These are phyloP conservation scores for Coelastrella sp. DNA, from an alignment of 139 green algal genomes.

Conservation along the genomic window DNA sequence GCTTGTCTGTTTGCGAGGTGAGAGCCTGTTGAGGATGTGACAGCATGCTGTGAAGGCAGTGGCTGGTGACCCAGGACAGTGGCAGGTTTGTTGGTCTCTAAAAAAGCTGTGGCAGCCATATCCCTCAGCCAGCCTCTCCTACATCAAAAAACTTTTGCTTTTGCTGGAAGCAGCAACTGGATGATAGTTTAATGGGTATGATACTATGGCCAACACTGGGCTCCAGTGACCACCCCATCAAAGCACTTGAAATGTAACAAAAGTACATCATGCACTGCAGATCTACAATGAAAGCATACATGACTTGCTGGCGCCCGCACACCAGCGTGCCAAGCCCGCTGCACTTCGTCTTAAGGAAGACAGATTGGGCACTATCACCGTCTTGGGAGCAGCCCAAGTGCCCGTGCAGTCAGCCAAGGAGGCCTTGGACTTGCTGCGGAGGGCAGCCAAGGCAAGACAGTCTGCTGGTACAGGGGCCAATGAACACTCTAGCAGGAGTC, in stretches of 20 bases:
- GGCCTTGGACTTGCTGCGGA: slow-evolving; percentile 62
- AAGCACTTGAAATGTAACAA: neutral
- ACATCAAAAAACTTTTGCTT: too few relatives aligned
- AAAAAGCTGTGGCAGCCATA: too few relatives aligned
- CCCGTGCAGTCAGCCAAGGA: slow-evolving; percentile 39
- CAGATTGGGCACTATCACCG: slow-evolving; percentile 24
- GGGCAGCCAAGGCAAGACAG: slow-evolving; percentile 59
- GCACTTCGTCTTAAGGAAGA: slow-evolving; percentile 72
- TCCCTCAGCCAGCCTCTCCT: too few relatives aligned
- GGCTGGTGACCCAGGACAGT: neutral
- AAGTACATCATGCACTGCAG: slow-evolving; percentile 41
- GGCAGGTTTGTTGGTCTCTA: too few relatives aligned
- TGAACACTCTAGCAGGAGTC: slow-evolving; percentile 74
- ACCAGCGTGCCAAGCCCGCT: slow-evolving; percentile 16
- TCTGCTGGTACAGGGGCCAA: slow-evolving; percentile 77
- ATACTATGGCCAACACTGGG: too few relatives aligned
- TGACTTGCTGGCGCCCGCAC: slow-evolving; percentile 72
- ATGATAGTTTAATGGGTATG: too few relatives aligned
- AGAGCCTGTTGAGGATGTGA: too few relatives aligned
- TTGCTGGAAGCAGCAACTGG: too few relatives aligned
- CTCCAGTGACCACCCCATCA: neutral
- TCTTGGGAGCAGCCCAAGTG: neutral
- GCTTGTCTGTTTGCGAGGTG: slow-evolving; percentile 44
- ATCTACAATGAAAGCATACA: slow-evolving; percentile 87
- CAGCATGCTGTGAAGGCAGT: neutral